These are phyloP conservation scores for Scedosporium apiospermum DNA, from an alignment of 2,329 filamentous ascomycete species.

Conservation along the genomic window DNA sequence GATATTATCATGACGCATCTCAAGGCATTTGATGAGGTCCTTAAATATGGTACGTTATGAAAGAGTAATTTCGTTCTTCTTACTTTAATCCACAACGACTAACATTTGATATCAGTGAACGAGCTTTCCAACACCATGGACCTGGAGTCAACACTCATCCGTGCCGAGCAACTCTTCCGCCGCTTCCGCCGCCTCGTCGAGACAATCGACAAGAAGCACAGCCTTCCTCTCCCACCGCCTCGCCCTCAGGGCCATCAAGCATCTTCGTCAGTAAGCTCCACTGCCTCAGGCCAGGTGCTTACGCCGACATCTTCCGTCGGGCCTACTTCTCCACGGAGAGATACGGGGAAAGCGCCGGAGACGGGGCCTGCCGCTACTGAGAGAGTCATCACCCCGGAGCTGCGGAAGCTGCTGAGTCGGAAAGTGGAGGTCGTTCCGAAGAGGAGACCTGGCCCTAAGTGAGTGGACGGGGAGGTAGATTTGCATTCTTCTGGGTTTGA, in stretches of 20 bases:
- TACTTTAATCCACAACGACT: constrained; percentile 1
- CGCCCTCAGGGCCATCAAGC: constrained; percentile 3
- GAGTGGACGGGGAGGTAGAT: neutral
- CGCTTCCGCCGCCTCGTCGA: constrained; percentile 84
- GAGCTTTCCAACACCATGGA: constrained; percentile 92
- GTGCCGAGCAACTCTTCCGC: constrained; percentile 80
- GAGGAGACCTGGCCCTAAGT: constrained; percentile 7
- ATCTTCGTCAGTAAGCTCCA: neutral
- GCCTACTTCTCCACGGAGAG: constrained; percentile 9
- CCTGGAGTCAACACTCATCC: constrained; percentile 72
- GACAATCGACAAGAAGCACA: constrained; percentile 82
- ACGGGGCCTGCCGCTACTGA: constrained; percentile 25
- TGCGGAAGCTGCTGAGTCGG: constrained; percentile 42
- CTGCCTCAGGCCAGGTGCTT: neutral
- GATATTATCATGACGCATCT: constrained; percentile 93
- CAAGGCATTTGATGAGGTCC: constrained; percentile 88
- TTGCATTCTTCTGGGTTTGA: neutral
- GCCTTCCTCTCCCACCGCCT: constrained; percentile 55
- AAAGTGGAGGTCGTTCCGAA: constrained; percentile 33
- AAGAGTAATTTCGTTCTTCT: neutral
- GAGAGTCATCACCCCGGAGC: constrained; percentile 47
- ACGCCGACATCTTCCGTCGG: constrained; percentile 11
- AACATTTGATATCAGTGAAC: constrained; percentile 54
- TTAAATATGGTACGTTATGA: constrained; percentile 75
- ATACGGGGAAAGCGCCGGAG: constrained; percentile 17